These are phyloP conservation scores for Vitis hybrid DNA, from an alignment of 177 flowering plant species.

Conservation along the genomic window DNA sequence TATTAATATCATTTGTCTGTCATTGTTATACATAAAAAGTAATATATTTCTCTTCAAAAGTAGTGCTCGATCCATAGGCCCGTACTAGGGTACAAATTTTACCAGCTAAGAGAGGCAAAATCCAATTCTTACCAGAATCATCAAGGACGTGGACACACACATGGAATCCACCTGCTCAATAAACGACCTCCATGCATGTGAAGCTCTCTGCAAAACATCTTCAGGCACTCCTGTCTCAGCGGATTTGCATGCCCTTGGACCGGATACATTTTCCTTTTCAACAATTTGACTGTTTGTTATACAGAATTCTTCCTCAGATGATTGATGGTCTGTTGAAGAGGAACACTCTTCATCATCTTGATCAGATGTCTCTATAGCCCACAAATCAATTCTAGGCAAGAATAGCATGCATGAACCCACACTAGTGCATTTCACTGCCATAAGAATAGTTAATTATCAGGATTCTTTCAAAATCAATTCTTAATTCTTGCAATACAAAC, in stretches of 20 bases:
- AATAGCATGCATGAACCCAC: constrained; percentile 54
- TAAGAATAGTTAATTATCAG: background rate
- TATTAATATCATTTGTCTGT: background rate
- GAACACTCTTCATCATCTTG: constrained; percentile 30
- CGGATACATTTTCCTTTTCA: constrained; percentile 11
- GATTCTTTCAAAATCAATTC: background rate
- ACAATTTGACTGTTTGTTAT: constrained; percentile 6
- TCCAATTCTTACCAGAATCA: constrained; percentile 68
- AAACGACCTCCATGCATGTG: constrained; percentile 78
- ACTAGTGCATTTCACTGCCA: constrained; percentile 76
- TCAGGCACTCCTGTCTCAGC: constrained; percentile 11
- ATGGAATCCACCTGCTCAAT: constrained; percentile 78
- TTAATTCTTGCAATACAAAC: background rate
- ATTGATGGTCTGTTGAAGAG: constrained; percentile 13
- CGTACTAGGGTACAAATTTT: background rate
- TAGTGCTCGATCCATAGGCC: too few species aligned
- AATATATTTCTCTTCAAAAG: too few species aligned
- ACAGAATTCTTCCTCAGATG: constrained; percentile 13
- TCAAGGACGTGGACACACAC: constrained; percentile 56
- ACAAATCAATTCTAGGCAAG: constrained; percentile 91
- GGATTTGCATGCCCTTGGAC: constrained; percentile 8
- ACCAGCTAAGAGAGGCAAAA: background rate
- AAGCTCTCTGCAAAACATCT: constrained; percentile 27
- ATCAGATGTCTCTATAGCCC: constrained; percentile 62
- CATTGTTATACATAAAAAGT: too few species aligned